These are phyloP conservation scores for Microsporum canis DNA, from an alignment of 2,329 filamentous ascomycete species.

Conservation along the genomic window DNA sequence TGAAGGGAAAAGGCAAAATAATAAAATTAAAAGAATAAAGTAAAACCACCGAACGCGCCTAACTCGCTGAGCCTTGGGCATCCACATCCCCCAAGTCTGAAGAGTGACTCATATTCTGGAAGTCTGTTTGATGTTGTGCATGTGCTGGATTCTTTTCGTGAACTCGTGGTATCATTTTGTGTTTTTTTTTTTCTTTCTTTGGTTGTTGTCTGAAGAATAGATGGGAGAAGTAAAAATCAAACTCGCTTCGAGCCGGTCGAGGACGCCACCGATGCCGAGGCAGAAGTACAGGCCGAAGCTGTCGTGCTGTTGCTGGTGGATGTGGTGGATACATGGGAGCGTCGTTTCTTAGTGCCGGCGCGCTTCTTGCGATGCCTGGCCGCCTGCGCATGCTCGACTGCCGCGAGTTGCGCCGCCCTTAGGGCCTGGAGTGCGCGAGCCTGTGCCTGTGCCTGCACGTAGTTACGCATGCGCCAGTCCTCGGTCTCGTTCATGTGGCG, in stretches of 20 bases:
- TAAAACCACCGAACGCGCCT: neutral
- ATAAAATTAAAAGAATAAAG: neutral
- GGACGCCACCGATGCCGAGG: neutral
- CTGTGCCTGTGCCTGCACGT: conserved; percentile 33
- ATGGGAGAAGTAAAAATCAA: neutral
- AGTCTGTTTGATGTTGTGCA: neutral
- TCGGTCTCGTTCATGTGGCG: conserved; percentile 26
- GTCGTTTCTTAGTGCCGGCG: conserved; percentile 15
- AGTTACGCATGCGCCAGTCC: conserved; percentile 27
- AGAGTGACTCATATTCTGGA: neutral
- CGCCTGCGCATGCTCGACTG: conserved; percentile 15
- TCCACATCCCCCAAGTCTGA: neutral
- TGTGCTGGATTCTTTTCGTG: neutral
- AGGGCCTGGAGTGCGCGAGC: conserved; percentile 31
- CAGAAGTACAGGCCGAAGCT: neutral
- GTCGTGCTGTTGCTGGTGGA: neutral
- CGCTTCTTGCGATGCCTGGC: conserved; percentile 18
- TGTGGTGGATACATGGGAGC: conserved; percentile 13
- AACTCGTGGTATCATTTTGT: neutral
- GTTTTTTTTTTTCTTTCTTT: too few species aligned
- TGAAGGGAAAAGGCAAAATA: neutral
- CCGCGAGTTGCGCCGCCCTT: conserved; percentile 25
- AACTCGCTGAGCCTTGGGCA: neutral
- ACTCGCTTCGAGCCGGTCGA: neutral
- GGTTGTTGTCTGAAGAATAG: too few species aligned